Evolutionary conservation across 2,329 filamentous ascomycete genomes (phyloP).

Genomic region (Gyromitra esculenta): DNA sequence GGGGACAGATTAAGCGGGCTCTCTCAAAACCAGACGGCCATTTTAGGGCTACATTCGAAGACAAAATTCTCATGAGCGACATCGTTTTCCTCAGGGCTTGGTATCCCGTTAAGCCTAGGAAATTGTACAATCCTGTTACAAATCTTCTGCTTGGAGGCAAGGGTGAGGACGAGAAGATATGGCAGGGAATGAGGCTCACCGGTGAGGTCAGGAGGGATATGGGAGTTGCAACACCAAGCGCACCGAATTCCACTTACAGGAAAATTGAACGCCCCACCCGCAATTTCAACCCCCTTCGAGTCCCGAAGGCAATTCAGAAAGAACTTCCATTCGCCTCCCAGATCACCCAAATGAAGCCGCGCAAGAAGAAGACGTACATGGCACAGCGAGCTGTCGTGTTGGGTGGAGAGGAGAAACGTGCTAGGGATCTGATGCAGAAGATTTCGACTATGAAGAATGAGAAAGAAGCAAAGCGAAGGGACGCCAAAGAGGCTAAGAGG

Average conservation of each 20-base stretch:
- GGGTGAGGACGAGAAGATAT: conserved; percentile 63
- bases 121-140: conserved; percentile 96
- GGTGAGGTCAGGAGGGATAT: conserved; percentile 85
- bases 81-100: conserved; percentile 96
- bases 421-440: conserved; percentile 89
- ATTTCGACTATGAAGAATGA: conserved; percentile 90
- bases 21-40: conserved; percentile 92
- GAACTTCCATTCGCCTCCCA: conserved; percentile 93
- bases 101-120: conserved; percentile 94
- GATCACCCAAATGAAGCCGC: conserved; percentile 81
- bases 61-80: conserved; percentile 96
- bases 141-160: conserved; percentile 72
- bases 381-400: conserved; percentile 89
- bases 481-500: conserved; percentile 87
- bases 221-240: conserved; percentile 77
- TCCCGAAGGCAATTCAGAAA: conserved; percentile 82
- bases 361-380: conserved; percentile 84
- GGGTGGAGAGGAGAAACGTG: conserved; percentile 84
- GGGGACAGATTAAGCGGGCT: conserved; percentile 96
- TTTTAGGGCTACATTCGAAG: conserved; percentile 97
- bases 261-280: conserved; percentile 71
- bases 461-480: conserved; percentile 81
- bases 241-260: conserved; percentile 87
- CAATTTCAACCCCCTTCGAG: conserved; percentile 79
- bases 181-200: conserved; percentile 93